Evolutionary conservation across 495 filamentous ascomycete genomes (phyloP), one percentile per base, ranked within the genome.

Genomic region (Neurospora hispaniola): DNA sequence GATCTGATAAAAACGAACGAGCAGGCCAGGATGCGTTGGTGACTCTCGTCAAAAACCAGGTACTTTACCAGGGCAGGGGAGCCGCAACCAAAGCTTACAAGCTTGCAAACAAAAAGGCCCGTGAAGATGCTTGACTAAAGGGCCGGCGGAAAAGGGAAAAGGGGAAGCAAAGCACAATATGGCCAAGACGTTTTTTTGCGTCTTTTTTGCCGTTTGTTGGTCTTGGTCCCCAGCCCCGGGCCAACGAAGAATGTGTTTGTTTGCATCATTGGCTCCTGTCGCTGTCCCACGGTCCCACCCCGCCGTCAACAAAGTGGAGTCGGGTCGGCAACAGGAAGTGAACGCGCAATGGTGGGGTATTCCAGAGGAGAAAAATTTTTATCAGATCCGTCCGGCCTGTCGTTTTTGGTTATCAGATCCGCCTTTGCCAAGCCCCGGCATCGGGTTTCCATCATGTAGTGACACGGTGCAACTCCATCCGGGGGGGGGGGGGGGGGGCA

Each of bases 391-490:
- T 76, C 75, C 27, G 75, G 54, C 39, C 71, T 40, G 31, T 62
- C 23, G 23, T 23, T 23, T 71, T 54, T 66, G 69, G 69, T 76
- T 75, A 76, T 76, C 75, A 76, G 75, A 76, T 76, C 75, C 75
- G 75, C 71, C 27, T 7, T 23, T 11, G 75, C 75, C 75, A 76
- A 76, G 75, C 73, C 71, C 27, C 75, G 75, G 75, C 71, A 76
- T 75, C 75, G 75, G 74, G 27, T 31, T 31, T 31, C 27, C 27
- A 31, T 31, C 2, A 31, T 31, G 27, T 31, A 31, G 27, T 31
- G 27, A 31, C 27, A 31, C 27, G 27, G 27, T 31, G 27, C 27
- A 31, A 31, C 27, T 31, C 27, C 27, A 31, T 31, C 27, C 23
- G 23, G 23, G 23, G 23, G 23, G 23, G 23, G 23, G 23, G 23